These are phyloP conservation scores for Salvia sclarea DNA, from an alignment of 305 asterid genomes.

Conservation along the genomic window DNA sequence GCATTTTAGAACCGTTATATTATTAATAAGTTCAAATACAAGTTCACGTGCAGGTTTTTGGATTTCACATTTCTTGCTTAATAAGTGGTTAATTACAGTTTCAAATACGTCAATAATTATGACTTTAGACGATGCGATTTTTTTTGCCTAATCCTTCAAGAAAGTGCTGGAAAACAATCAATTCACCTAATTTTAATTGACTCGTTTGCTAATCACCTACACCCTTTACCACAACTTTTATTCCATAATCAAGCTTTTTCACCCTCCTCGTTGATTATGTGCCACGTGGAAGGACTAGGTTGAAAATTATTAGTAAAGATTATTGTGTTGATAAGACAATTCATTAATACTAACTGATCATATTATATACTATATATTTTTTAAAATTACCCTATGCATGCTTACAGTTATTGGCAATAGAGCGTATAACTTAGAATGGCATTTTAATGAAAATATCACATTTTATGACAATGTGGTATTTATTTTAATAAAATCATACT, in stretches of 20 bases:
- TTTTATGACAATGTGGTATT: no score
- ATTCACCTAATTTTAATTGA: slow-evolving; percentile 12
- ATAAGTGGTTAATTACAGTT: background rate
- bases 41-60: background rate
- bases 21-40: background rate
- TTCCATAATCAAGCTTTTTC: background rate
- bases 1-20: no score
- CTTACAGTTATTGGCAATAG: no score
- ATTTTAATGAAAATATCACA: no score
- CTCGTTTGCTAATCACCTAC: background rate
- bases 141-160: background rate
- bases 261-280: background rate
- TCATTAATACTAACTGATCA: no score
- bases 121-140: background rate
- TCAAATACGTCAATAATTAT: background rate
- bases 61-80: background rate
- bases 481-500: no score
- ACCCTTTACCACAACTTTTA: background rate
- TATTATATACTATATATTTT: no score
- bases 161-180: background rate
- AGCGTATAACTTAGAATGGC: no score
- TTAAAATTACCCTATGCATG: no score
- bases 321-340: background rate
- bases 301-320: background rate
- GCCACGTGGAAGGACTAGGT: background rate